phyloP scores from a whole-genome alignment of 2,329 filamentous ascomycete genomes.

The Pseudocercospora musae region DNA sequence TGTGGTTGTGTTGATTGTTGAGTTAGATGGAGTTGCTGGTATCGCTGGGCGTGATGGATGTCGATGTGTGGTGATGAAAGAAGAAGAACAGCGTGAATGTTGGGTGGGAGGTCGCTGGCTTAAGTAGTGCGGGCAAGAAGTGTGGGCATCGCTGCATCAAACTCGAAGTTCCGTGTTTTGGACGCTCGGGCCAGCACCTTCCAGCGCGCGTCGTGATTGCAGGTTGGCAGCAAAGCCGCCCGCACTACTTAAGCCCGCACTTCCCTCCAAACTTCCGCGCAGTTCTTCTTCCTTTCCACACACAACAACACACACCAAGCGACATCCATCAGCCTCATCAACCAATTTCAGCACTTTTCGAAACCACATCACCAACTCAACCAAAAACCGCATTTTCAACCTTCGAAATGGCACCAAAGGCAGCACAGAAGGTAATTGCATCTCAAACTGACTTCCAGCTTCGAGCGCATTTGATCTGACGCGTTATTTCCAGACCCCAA shows the following conservation, averaged over 20 bases:
- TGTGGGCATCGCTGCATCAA: conserved; percentile 14
- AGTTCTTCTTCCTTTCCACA: conserved; percentile 37
- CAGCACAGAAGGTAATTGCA: conserved; percentile 68
- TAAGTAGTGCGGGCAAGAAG: conserved; percentile 19
- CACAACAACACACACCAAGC: conserved; percentile 32
- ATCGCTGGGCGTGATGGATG: conserved; percentile 34
- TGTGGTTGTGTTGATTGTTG: conserved; percentile 33
- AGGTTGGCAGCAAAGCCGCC: conserved; percentile 12
- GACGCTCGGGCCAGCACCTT: conserved; percentile 12
- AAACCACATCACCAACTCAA: conserved; percentile 30
- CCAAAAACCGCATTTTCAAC: conserved; percentile 28
- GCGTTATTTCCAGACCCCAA: conserved; percentile 64
- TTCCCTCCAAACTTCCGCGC: conserved; percentile 19
- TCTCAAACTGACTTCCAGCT: conserved; percentile 1
- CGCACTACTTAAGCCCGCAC: conserved; percentile 19
- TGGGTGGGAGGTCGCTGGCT: conserved; percentile 14
- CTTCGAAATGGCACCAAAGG: conserved; percentile 90
- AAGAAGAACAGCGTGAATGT: conserved; percentile 32
- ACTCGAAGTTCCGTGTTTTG: conserved; percentile 5
- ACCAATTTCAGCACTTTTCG: conserved; percentile 28
- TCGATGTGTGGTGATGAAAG: conserved; percentile 40
- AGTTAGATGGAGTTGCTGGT: conserved; percentile 17
- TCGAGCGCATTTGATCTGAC: conserved; percentile 22
- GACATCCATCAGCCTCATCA: conserved; percentile 32
- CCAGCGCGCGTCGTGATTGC: conserved; percentile 15